Base-by-base conservation (phyloP, 2,329 filamentous ascomycete species). In the Lithohypha guttulata region DNA sequence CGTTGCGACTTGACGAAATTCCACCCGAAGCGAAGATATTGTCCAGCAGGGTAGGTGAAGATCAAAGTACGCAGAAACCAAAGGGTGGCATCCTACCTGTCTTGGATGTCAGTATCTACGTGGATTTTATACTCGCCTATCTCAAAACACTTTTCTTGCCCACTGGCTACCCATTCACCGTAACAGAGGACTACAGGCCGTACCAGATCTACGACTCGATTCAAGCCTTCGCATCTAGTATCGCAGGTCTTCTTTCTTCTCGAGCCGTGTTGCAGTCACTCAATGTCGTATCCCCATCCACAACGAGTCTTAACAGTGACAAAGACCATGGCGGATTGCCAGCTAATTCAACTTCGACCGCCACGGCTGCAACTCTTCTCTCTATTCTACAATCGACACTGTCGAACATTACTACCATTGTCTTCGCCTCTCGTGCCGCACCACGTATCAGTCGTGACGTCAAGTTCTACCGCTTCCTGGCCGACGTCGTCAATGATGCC, bases 371-470 rank as follows among this genome's bases (percentile, higher is more conserved):
- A 1, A 70, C 94, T 27, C 73, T 94, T 8, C 73, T 94, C 35
- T 84, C 83, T 20, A 81, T 93, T 45, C 65, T 91, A 7, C 84
- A 91, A 59, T 83, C 91, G 49, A 81, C 79, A 35, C 80, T 82
- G 44, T 85, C 84, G 6, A 76, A 85, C 5, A 63, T 93, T 18
- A 83, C 84, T 1, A 94, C 86, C 0, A 93, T 94, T 44, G 60
- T 84, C 7, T 93, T 94, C 57, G 87, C 86, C 1, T 79, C 93
- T 57, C 72, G 76, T 29, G 77, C 89, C 42, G 85, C 86, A 25
- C 81, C 81, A 31, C 74, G 82, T 21, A 80, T 94, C 33, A 85
- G 93, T 58, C 84, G 85, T 2, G 86, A 95, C 57, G 89, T 84
- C 65, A 95, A 95, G 59, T 80, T 75, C 59, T 94, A 87, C 60